A percentile compares a stretch with the other conserved stretches of the same genome.
Evolutionary conservation across 2,329 filamentous ascomycete genomes (phyloP).

Genomic region (Talaromyces sp.): DNA sequence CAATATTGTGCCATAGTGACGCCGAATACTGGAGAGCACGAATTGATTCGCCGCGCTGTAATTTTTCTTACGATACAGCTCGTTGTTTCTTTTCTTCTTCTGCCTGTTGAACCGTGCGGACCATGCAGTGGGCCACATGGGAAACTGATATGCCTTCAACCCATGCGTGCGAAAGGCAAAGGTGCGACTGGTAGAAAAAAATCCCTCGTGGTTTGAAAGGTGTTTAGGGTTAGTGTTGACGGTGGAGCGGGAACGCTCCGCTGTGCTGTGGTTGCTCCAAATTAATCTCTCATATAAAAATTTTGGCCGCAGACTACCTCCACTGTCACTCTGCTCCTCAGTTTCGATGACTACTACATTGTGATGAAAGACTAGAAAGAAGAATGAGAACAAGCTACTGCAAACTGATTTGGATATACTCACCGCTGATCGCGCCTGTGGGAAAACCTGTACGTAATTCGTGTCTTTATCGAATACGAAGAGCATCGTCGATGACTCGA

Average conservation of each 20-base stretch:
- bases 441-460: background rate
- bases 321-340: background rate
- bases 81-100: too few species aligned
- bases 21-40: background rate
- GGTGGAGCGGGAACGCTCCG: background rate
- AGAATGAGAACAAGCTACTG: background rate
- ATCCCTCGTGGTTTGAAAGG: slow-evolving; percentile 7
- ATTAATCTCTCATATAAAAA: slow-evolving; percentile 15
- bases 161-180: background rate
- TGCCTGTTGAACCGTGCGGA: background rate
- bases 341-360: background rate
- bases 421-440: background rate
- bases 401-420: background rate
- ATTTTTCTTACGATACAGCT: background rate
- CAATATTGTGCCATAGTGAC: background rate
- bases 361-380: background rate
- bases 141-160: background rate
- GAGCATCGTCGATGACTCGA: too few species aligned
- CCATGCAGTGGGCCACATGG: slow-evolving; percentile 1
- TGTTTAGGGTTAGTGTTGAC: background rate
- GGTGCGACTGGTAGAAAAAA: slow-evolving; percentile 3
- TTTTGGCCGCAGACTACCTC: background rate
- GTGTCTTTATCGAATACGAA: background rate
- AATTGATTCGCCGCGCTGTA: background rate
- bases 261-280: slow-evolving; percentile 11